Conservation (phyloP, 2,329 filamentous ascomycete species). For the Penicillium sp. region DNA sequence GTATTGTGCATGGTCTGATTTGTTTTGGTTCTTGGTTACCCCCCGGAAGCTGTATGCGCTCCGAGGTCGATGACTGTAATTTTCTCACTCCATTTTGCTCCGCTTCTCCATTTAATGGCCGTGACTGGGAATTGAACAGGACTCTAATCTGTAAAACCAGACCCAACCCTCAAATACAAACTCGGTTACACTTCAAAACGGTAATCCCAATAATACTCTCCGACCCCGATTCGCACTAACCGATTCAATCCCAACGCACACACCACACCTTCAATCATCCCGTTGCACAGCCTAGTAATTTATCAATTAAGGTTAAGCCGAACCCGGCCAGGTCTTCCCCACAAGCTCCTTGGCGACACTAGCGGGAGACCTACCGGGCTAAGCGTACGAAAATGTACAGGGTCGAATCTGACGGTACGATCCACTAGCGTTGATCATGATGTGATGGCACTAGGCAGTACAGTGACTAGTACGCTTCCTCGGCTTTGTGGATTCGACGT, state of each 20-base stretch:
- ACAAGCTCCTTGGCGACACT: background rate
- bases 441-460: background rate
- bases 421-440: background rate
- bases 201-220: too few species aligned
- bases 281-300: background rate
- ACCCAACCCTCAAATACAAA: too few species aligned
- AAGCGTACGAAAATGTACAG: background rate
- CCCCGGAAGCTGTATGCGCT: background rate
- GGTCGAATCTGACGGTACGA: background rate
- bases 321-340: background rate
- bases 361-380: background rate
- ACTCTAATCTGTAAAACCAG: too few species aligned
- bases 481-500: background rate
- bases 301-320: background rate
- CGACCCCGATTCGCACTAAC: too few species aligned
- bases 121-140: too few species aligned
- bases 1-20: constrained; percentile 11
- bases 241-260: too few species aligned
- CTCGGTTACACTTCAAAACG: too few species aligned
- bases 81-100: background rate
- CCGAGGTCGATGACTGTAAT: background rate
- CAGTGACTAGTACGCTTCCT: background rate
- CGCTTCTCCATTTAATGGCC: background rate
- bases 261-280: background rate
- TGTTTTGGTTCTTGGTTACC: background rate